Evolutionary conservation across 257 asterid genomes (phyloP), one percentile per base, ranked within the genome.

Genomic region (Gentiana dahurica): DNA sequence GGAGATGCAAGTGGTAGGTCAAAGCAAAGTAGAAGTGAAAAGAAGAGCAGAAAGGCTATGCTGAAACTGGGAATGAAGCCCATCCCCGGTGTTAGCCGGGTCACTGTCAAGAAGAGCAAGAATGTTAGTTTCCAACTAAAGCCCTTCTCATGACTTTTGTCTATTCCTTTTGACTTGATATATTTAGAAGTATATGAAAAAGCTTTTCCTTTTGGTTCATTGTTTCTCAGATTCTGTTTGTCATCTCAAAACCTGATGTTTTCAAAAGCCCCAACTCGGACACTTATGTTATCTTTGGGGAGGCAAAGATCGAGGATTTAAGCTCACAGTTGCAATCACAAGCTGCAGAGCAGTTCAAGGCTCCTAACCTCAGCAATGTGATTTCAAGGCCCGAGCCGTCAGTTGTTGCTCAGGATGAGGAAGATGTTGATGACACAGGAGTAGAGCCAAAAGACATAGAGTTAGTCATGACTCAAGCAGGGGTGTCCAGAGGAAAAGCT

Each of bases 11-110:
- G 74, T 65, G 82, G 84, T n/a, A 71, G 78, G 71, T 72, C 78
- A 34, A 82, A 82, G 70, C 87, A 82, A 75, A 82, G 87, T 68
- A 76, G 82, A 66, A 79, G 87, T 60, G 85, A 82, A 75, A 82
- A 77, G 72, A 82, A 82, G 68, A 82, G 87, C 45, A 79, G 87
- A 41, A 82, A 82, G 79, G 91, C 91, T 37, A 75, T 82, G 91
- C 68, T 75, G 12, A 82, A 82, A 73, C 81, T 82, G 49, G 91
- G 91, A 73, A 79, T 82, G 91, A 82, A 79, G 71, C 71, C 87
- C 51, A 75, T 82, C 60, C 67, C 72, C 12, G 87, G 75, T 6
- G 86, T 82, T 71, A 82, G 86, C 71, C 74, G 90, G 35, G 90
- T 82, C 65, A 77, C 90, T 8, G 75, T 82, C 59, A 82, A 79